A percentile compares a stretch with the other conserved stretches of the same genome.
Conservation (phyloP, 208 protist species). For the Novymonas esmeraldas region DNA sequence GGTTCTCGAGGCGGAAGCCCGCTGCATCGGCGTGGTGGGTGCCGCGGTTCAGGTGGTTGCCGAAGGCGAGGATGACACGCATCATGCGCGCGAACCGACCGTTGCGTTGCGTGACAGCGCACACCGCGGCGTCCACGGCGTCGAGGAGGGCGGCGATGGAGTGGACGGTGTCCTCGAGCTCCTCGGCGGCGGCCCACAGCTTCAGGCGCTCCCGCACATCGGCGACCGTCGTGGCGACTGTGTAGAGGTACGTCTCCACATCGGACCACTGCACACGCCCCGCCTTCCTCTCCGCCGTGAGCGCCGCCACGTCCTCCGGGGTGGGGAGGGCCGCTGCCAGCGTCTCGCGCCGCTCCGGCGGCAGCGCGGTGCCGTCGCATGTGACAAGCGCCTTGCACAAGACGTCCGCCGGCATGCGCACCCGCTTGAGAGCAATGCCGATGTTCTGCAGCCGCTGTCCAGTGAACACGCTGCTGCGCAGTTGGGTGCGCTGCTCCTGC, state of each 20-base stretch:
- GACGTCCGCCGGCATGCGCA: conserved; percentile 52
- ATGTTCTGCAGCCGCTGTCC: conserved; percentile 78
- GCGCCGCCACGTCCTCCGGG: conserved; percentile 48
- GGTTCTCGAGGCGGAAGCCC: conserved; percentile 75
- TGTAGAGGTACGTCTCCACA: conserved; percentile 67
- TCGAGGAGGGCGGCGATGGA: conserved; percentile 39
- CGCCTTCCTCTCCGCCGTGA: conserved; percentile 44
- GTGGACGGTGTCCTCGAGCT: conserved; percentile 49
- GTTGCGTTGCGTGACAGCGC: conserved; percentile 44
- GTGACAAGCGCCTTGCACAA: conserved; percentile 55
- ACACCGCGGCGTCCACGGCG: conserved; percentile 57
- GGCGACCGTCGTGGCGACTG: conserved; percentile 47
- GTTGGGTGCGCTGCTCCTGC: conserved; percentile 30
- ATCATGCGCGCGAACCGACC: conserved; percentile 62
- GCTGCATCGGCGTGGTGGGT: conserved; percentile 62
- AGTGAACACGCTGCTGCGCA: conserved; percentile 55
- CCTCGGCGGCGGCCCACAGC: conserved; percentile 59
- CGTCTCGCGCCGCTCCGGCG: conserved; percentile 47
- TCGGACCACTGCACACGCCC: conserved; percentile 57
- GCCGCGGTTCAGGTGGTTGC: conserved; percentile 78
- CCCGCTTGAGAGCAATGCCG: conserved; percentile 67
- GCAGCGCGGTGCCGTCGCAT: conserved; percentile 50
- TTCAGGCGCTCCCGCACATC: conserved; percentile 75
- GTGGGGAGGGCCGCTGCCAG: conserved; percentile 53
- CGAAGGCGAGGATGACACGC: conserved; percentile 52